Evolutionary conservation across 371 early-diverging fungal genomes (phyloP), one percentile per base, ranked within the genome.

Genomic region (Dichotomocladium elegans): DNA sequence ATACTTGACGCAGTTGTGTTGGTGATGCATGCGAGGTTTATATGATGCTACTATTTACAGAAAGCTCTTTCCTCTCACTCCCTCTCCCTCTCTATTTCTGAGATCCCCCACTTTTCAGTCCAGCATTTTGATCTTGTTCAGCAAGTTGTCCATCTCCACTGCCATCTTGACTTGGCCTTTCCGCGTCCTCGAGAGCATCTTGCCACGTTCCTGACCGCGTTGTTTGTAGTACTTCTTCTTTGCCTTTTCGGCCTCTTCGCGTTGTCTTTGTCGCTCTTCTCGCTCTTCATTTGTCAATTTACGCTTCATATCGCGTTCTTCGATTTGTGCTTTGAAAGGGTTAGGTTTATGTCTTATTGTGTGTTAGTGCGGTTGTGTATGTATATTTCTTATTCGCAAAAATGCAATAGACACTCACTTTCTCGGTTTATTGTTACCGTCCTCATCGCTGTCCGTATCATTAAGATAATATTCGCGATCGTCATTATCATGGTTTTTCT

Each of bases 91-190:
- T 33, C n/a, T 2, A 33, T n/a, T 12, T 37, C 37, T 37, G 21
- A 17, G 21, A 15, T 37, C 37, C 37, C 37, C 21, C n/a, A n/a
- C n/a, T n/a, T n/a, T n/a, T n/a, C n/a, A n/a, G n/a, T n/a, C n/a
- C n/a, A n/a, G 21, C 26, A 74, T 75, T 55, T 82, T 70, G 50
- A 86, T 81, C 57, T 80, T 81, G 27, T 66, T 70, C 17, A 86
- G 64, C 60, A 86, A 65, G 41, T 79, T 64, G 53, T 77, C 70
- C 61, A 87, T 81, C 57, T 86, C 85, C 35, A 79, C 76, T 21
- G 83, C 75, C 65, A 87, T 64, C 31, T 80, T 79, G 12, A 85
- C 85, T 57, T 87, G 88, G 4, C 88, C 88, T 19, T 67, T 67
- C 27, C 70, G 63, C 5, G 80, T 85, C 51, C 65, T 76, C 19